These are phyloP conservation scores for Mycena pura DNA, from an alignment of 768 basidiomycete species.

Conservation along the genomic window DNA sequence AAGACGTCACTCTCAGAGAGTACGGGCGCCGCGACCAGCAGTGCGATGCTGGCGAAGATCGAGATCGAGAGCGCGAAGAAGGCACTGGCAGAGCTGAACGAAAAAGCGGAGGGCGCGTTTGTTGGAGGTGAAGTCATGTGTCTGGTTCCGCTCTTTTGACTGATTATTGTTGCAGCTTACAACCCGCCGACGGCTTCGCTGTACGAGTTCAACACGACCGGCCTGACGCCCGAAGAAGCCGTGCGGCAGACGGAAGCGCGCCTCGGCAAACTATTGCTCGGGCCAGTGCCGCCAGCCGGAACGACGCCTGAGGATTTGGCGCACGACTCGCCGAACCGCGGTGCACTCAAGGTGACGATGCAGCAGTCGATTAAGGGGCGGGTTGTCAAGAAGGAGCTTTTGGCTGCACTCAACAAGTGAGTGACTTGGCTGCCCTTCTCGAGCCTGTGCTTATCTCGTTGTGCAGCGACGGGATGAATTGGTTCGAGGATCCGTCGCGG, in stretches of 20 bases:
- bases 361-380: slow-evolving; percentile 26
- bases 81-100: slow-evolving; percentile 19
- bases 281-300: slow-evolving; percentile 21
- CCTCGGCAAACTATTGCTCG: slow-evolving; percentile 17
- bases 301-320: slow-evolving; percentile 19
- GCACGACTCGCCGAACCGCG: slow-evolving; percentile 25
- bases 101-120: slow-evolving; percentile 26
- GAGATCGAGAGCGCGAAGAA: slow-evolving; percentile 24
- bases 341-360: slow-evolving; percentile 22
- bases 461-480: slow-evolving; percentile 17
- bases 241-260: slow-evolving; percentile 24
- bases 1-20: slow-evolving; percentile 13
- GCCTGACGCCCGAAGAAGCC: slow-evolving; percentile 25
- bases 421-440: neutral
- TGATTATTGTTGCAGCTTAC: slow-evolving; percentile 9
- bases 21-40: neutral
- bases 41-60: slow-evolving; percentile 18
- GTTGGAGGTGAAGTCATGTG: slow-evolving; percentile 7
- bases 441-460: neutral
- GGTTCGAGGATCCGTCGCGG: slow-evolving; percentile 8
- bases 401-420: slow-evolving; percentile 11
- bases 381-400: slow-evolving; percentile 18
- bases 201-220: slow-evolving; percentile 29
- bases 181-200: slow-evolving; percentile 25
- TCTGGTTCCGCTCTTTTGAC: neutral